Evolutionary conservation across 2,329 filamentous ascomycete genomes (phyloP).

Genomic region (Aspergillus aculeatinus): DNA sequence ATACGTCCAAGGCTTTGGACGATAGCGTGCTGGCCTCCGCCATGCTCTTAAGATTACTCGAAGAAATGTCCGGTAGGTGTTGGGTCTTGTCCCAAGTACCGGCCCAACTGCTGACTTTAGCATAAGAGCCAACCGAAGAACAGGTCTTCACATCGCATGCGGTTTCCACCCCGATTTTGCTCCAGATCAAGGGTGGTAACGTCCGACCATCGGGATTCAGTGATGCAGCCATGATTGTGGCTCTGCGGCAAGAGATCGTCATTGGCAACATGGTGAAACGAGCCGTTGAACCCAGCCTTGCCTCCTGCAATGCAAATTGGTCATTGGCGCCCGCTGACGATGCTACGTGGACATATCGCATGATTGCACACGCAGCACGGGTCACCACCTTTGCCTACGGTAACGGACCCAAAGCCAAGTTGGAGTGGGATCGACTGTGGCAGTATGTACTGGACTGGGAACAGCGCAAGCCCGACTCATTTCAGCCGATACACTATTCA

Average conservation of each 20-base stretch:
- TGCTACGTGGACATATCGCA: slow-evolving; percentile 3
- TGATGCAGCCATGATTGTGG: slow-evolving; percentile 6
- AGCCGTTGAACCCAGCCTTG: background rate
- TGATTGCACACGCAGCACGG: slow-evolving; percentile 4
- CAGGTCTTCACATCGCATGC: background rate
- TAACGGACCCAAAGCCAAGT: background rate
- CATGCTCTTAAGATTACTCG: slow-evolving; percentile 2
- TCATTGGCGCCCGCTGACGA: slow-evolving; percentile 3
- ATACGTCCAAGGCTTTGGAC: background rate
- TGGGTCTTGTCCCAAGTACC: background rate
- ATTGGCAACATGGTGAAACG: slow-evolving; percentile 5
- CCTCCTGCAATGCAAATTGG: background rate
- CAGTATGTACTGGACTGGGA: slow-evolving; percentile 8
- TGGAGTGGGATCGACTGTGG: background rate
- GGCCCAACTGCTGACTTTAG: background rate
- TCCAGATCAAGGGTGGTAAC: background rate
- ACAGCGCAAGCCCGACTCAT: background rate
- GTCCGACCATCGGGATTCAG: slow-evolving; percentile 1
- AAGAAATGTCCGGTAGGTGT: slow-evolving; percentile 6
- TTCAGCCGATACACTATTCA: slow-evolving; percentile 1
- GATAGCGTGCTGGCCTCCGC: slow-evolving; percentile 8
- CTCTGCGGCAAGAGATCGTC: slow-evolving; percentile 4
- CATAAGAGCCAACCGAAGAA: background rate
- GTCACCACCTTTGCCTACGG: slow-evolving; percentile 8
- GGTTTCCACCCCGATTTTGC: background rate